Evolutionary conservation across 2,329 filamentous ascomycete species (phyloP).

Genomic region (Paraconiothyrium sp.): DNA sequence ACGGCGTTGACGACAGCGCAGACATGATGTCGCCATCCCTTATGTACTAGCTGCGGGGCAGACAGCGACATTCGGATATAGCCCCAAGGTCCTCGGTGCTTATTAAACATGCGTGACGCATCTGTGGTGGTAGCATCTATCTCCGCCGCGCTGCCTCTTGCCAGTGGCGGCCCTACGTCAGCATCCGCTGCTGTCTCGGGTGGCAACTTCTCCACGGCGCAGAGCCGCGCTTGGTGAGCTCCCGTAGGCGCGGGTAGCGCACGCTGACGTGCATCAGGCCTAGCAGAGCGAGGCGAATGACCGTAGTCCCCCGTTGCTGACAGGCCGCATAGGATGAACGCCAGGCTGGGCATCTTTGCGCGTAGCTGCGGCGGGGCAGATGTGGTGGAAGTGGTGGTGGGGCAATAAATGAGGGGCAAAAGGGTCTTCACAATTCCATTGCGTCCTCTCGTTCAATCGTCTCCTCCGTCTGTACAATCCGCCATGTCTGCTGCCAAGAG

Average conservation of each 20-base stretch:
- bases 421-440: conserved; percentile 5
- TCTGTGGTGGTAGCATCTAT: background rate
- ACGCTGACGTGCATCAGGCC: conserved; percentile 1
- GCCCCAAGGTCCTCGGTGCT: conserved; percentile 5
- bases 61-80: conserved; percentile 1
- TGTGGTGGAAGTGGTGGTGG: conserved; percentile 17
- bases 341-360: background rate
- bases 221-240: conserved; percentile 5
- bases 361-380: conserved; percentile 6
- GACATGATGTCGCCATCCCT: conserved; percentile 11
- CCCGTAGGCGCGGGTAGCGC: background rate
- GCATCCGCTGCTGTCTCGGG: background rate
- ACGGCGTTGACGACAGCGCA: background rate
- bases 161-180: background rate
- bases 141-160: conserved; percentile 4
- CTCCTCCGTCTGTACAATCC: conserved; percentile 37
- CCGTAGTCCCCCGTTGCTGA: background rate
- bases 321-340: conserved; percentile 1
- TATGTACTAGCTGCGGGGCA: conserved; percentile 11
- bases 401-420: conserved; percentile 30
- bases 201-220: background rate
- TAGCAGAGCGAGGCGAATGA: background rate
- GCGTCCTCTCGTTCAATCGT: background rate
- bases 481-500: conserved; percentile 43
- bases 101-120: conserved; percentile 8